Percentiles rank a stretch among this genome's conserved stretches.
phyloP scores from a whole-genome alignment of 306 rosid genomes.

The Coriaria nepalensis region DNA sequence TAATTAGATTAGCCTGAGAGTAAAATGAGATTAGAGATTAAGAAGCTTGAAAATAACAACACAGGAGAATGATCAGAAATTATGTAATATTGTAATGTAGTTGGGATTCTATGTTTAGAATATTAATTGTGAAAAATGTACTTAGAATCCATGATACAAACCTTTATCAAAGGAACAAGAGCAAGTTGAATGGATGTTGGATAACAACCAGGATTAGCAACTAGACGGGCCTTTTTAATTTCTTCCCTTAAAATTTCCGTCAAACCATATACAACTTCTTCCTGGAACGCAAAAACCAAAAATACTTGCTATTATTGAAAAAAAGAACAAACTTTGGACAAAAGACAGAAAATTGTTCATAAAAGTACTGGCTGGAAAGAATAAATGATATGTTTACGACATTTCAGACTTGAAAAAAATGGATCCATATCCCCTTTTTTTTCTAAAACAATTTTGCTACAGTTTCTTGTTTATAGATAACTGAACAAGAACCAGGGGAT shows the following conservation, averaged over 20 bases:
- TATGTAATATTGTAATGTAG: background rate
- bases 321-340: background rate
- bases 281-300: conserved; percentile 36
- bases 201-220: conserved; percentile 97
- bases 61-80: background rate
- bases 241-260: conserved; percentile 74
- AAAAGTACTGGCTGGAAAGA: too few relatives aligned
- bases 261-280: conserved; percentile 87
- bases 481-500: too few relatives aligned
- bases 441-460: too few relatives aligned
- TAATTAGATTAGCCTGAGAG: conserved; percentile 64
- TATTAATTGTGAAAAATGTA: too few relatives aligned
- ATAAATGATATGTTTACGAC: too few relatives aligned
- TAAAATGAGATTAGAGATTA: conserved; percentile 15
- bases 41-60: conserved; percentile 6
- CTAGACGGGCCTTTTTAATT: conserved; percentile 62
- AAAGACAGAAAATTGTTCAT: too few relatives aligned
- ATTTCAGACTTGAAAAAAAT: too few relatives aligned
- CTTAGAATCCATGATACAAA: conserved; percentile 18
- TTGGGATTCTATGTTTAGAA: too few relatives aligned
- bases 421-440: too few relatives aligned
- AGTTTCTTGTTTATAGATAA: too few relatives aligned
- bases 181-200: conserved; percentile 94
- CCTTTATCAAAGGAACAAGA: conserved; percentile 84
- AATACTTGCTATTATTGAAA: conserved; percentile 13